Conservation (phyloP, 768 basidiomycete genomes). For the Candolleomyces efflorescens region DNA sequence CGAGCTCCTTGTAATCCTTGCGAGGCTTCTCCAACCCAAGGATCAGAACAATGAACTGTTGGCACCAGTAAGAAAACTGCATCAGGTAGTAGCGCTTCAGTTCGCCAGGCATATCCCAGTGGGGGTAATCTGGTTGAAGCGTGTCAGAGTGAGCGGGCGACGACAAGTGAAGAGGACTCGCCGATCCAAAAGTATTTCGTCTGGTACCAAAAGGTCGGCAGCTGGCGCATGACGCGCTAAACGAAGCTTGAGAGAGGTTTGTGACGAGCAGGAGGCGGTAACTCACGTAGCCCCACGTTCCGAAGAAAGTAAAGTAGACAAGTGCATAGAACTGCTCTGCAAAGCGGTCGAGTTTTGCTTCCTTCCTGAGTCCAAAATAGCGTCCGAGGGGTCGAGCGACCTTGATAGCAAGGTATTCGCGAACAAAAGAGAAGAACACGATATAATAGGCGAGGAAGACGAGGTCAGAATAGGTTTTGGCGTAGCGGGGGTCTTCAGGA, state of each 20-base stretch:
- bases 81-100: slow-evolving; percentile 93
- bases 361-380: slow-evolving; percentile 63
- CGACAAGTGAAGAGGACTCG: slow-evolving; percentile 20
- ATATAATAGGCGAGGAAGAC: slow-evolving; percentile 80
- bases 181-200: slow-evolving; percentile 86
- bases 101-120: slow-evolving; percentile 80
- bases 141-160: background rate
- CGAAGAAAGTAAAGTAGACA: slow-evolving; percentile 71
- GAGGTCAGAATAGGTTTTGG: slow-evolving; percentile 72
- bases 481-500: slow-evolving; percentile 55
- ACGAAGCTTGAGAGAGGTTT: slow-evolving; percentile 5
- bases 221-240: slow-evolving; percentile 76
- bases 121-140: slow-evolving; percentile 65
- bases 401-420: slow-evolving; percentile 68
- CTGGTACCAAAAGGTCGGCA: slow-evolving; percentile 84
- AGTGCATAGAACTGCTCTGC: slow-evolving; percentile 90
- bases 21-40: slow-evolving; percentile 91
- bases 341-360: slow-evolving; percentile 73
- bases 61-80: slow-evolving; percentile 92
- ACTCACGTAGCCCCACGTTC: slow-evolving; percentile 77
- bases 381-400: slow-evolving; percentile 65
- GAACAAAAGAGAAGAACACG: slow-evolving; percentile 84
- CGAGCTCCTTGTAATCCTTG: slow-evolving; percentile 84
- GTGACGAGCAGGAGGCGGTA: background rate
- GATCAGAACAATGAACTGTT: slow-evolving; percentile 84